Conservation (phyloP, 2,329 filamentous ascomycete species). For the Claviceps africana region DNA sequence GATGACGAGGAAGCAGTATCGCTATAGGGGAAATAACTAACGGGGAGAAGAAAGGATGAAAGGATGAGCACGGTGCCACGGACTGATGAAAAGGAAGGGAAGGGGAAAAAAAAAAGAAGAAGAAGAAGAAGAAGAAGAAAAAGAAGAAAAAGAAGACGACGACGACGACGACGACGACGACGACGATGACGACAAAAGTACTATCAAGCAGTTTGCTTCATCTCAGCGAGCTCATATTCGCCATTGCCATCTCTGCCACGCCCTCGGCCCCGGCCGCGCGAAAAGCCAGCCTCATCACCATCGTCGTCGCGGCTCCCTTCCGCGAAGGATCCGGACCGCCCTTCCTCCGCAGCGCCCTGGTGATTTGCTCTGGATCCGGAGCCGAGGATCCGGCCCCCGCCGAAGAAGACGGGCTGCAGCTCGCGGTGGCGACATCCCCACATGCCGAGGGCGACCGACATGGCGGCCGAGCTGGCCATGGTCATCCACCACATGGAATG, state of each 20-base stretch:
- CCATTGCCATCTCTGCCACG: conserved; percentile 40
- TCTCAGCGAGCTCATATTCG: conserved; percentile 52
- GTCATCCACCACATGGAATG: conserved; percentile 77
- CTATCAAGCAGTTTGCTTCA: conserved; percentile 21
- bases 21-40: no score
- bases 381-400: conserved; percentile 36
- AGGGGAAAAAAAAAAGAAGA: background rate
- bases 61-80: no score
- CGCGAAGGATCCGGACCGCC: conserved; percentile 16
- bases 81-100: no score
- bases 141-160: background rate
- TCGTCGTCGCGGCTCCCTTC: conserved; percentile 21
- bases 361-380: conserved; percentile 11
- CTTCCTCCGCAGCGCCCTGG: conserved; percentile 11
- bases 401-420: conserved; percentile 76
- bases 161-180: no score
- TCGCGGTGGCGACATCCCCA: conserved; percentile 91
- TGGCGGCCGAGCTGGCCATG: conserved; percentile 32
- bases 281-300: conserved; percentile 1
- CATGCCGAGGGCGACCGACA: conserved; percentile 51
- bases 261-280: conserved; percentile 20
- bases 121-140: background rate
- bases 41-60: no score
- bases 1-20: no score
- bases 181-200: background rate